Percentiles rank a stretch among this genome's conserved stretches.
Evolutionary conservation across 2,329 filamentous ascomycete genomes (phyloP).

Genomic region (Fusarium buxicola): DNA sequence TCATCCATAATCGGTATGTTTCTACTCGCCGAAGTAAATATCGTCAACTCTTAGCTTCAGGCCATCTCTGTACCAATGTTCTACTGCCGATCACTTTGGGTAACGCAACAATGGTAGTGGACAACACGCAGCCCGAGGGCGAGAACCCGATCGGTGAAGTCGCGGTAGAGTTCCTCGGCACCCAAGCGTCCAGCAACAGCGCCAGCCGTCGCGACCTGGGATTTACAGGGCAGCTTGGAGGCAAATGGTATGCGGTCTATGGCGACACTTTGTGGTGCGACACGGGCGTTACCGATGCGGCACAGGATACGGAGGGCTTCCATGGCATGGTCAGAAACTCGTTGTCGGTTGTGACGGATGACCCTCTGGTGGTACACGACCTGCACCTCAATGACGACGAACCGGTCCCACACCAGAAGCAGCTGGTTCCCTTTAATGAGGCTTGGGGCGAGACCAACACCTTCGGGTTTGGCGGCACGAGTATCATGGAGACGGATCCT

Average conservation of each 20-base stretch:
- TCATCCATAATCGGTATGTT: too few species aligned
- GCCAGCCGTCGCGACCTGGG: constrained; percentile 53
- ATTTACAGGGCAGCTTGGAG: constrained; percentile 51
- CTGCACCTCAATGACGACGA: constrained; percentile 51
- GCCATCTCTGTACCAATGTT: too few species aligned
- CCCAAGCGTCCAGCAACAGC: constrained; percentile 53
- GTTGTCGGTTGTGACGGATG: constrained; percentile 50
- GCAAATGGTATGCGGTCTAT: constrained; percentile 55
- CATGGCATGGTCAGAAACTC: constrained; percentile 56
- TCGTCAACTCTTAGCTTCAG: too few species aligned
- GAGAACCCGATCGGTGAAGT: constrained; percentile 49
- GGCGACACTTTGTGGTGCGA: constrained; percentile 50
- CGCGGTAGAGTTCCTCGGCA: constrained; percentile 49
- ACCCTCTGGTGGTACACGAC: constrained; percentile 52
- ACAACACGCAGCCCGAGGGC: constrained; percentile 54
- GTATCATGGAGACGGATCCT: constrained; percentile 51
- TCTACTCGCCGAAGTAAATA: too few species aligned
- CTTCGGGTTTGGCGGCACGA: constrained; percentile 55
- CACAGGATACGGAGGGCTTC: constrained; percentile 48
- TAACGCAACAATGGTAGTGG: constrained; percentile 29
- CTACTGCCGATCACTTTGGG: background rate
- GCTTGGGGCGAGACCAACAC: constrained; percentile 52
- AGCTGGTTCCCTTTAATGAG: constrained; percentile 53
- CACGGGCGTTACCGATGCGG: constrained; percentile 48
- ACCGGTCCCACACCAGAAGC: constrained; percentile 47